Percentiles rank a stretch among this genome's conserved stretches.
Evolutionary conservation across 1,284 basidiomycete species (phyloP).

Genomic region (Ceratobasidium sp.): DNA sequence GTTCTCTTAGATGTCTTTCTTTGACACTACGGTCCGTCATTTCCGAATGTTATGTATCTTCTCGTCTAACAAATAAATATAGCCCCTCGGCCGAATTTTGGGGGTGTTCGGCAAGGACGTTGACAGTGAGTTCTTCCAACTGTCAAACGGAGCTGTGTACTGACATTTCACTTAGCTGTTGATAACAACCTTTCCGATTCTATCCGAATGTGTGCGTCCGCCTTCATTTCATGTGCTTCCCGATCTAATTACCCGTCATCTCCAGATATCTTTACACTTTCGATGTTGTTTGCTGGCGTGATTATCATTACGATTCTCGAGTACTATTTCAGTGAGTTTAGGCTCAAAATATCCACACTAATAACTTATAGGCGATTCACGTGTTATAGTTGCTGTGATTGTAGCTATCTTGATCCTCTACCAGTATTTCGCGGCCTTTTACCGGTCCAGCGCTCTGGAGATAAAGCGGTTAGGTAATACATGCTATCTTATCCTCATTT

Average conservation of each 20-base stretch:
- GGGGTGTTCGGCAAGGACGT: constrained; percentile 76
- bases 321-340: constrained; percentile 74
- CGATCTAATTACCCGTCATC: not conserved
- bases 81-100: constrained; percentile 75
- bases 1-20: constrained; percentile 68
- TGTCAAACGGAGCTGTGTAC: constrained; percentile 6
- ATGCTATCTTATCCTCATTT: constrained; percentile 26
- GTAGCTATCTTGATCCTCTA: constrained; percentile 68
- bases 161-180: constrained; percentile 60
- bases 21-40: constrained; percentile 71
- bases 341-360: too few relatives aligned
- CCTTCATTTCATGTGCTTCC: not conserved
- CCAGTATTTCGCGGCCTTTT: constrained; percentile 71
- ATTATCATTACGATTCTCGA: constrained; percentile 77
- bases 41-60: not conserved
- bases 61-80: constrained; percentile 6
- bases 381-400: constrained; percentile 62
- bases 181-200: constrained; percentile 77
- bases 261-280: constrained; percentile 65
- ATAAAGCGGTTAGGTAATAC: constrained; percentile 74
- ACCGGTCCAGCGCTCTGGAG: constrained; percentile 76
- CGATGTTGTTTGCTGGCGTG: constrained; percentile 70
- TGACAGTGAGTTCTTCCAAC: constrained; percentile 62
- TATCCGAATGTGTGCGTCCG: constrained; percentile 67
- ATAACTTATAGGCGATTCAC: too few relatives aligned